Evolutionary conservation across 331 rosid species (phyloP).

Genomic region (Rosa hybrid): DNA sequence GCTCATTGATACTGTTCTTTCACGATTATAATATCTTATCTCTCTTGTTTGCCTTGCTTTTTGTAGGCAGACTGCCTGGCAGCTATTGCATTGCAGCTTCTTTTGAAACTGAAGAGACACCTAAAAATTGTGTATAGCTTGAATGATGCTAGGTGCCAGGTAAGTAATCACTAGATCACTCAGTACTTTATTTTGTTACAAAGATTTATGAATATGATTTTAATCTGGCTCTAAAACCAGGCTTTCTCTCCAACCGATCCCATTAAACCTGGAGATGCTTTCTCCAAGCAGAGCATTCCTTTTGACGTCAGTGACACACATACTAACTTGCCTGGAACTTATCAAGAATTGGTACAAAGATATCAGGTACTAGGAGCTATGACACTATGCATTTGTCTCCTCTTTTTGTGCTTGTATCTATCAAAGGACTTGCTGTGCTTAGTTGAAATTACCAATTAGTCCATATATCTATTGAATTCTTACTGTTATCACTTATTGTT

Average conservation of each 20-base stretch:
- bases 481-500: not conserved
- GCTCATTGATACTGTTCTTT: slow-evolving; percentile 14
- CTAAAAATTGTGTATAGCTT: slow-evolving; percentile 81
- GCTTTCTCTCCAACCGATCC: slow-evolving; percentile 84
- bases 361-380: slow-evolving; percentile 66
- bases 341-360: slow-evolving; percentile 72
- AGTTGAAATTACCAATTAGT: not conserved
- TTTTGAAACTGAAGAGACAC: slow-evolving; percentile 91
- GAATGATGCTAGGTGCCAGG: slow-evolving; percentile 93
- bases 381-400: slow-evolving; percentile 3
- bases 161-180: slow-evolving; percentile 22
- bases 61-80: slow-evolving; percentile 78
- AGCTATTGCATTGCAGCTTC: slow-evolving; percentile 88
- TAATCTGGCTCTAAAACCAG: slow-evolving; percentile 38
- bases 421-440: not conserved
- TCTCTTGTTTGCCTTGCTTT: slow-evolving; percentile 25
- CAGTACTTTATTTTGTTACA: not conserved
- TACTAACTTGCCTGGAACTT: slow-evolving; percentile 62
- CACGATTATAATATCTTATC: not conserved
- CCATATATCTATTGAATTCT: not conserved
- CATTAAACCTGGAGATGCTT: slow-evolving; percentile 80
- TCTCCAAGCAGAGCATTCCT: slow-evolving; percentile 74
- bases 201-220: not conserved
- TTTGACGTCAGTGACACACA: slow-evolving; percentile 61
- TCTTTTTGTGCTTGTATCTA: not conserved